phyloP scores from a whole-genome alignment of 768 basidiomycete genomes.

The Crassisporium funariophilum region DNA sequence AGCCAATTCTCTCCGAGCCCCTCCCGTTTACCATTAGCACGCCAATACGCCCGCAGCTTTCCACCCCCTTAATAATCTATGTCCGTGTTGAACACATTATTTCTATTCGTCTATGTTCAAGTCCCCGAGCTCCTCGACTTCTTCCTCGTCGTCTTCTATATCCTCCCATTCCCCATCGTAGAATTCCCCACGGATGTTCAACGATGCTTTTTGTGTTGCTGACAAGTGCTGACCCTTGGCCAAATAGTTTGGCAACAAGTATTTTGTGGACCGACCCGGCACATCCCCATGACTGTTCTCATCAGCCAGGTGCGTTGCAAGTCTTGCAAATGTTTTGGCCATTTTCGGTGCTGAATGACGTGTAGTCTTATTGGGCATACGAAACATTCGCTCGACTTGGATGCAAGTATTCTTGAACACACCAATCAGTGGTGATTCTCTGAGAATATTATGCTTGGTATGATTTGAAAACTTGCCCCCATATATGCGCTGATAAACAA shows the following conservation, averaged over 20 bases:
- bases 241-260: neutral
- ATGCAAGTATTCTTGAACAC: slow-evolving; percentile 21
- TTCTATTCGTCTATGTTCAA: too few relatives aligned
- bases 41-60: too few relatives aligned
- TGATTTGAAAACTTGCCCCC: slow-evolving; percentile 15
- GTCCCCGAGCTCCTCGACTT: too few relatives aligned
- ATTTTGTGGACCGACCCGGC: slow-evolving; percentile 12
- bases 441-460: slow-evolving; percentile 12
- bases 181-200: too few relatives aligned
- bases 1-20: too few relatives aligned
- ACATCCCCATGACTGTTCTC: slow-evolving; percentile 9
- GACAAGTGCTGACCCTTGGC: neutral
- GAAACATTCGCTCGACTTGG: slow-evolving; percentile 24
- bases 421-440: slow-evolving; percentile 26
- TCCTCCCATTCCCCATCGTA: neutral
- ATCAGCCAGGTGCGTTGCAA: slow-evolving; percentile 7
- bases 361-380: slow-evolving; percentile 19
- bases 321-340: slow-evolving; percentile 20
- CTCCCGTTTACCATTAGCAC: too few relatives aligned
- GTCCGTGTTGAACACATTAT: too few relatives aligned
- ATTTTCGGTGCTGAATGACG: slow-evolving; percentile 28
- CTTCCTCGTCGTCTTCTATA: neutral
- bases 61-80: too few relatives aligned
- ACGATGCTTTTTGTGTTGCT: neutral
- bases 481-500: slow-evolving; percentile 9